Percentiles rank a stretch among this genome's conserved stretches.
Conservation (phyloP, 495 filamentous ascomycete species). For the Penicillium riverlandense region DNA sequence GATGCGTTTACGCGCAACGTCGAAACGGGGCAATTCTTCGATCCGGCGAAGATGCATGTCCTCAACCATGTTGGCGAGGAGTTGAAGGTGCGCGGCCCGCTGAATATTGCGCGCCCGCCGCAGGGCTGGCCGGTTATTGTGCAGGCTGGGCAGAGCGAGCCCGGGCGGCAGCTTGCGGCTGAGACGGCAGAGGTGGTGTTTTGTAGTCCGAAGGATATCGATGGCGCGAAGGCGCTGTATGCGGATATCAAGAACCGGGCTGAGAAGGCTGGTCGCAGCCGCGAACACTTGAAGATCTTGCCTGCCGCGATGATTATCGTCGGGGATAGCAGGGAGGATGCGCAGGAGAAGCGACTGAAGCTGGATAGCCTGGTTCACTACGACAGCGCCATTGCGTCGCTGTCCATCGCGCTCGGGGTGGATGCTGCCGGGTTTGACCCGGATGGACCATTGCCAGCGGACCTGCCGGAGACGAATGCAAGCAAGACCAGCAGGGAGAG, state of each 20-base stretch:
- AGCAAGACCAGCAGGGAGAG: slow-evolving; percentile 42
- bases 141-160: slow-evolving; percentile 48
- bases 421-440: slow-evolving; percentile 43
- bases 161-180: slow-evolving; percentile 44
- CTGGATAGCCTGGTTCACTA: slow-evolving; percentile 49
- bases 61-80: slow-evolving; percentile 44
- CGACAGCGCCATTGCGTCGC: slow-evolving; percentile 47
- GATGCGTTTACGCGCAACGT: slow-evolving; percentile 44
- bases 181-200: slow-evolving; percentile 52
- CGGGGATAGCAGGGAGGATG: slow-evolving; percentile 36
- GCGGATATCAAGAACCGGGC: slow-evolving; percentile 43
- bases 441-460: slow-evolving; percentile 38
- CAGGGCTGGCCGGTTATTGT: slow-evolving; percentile 53
- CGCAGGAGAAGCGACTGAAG: slow-evolving; percentile 38
- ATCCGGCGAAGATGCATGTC: slow-evolving; percentile 42
- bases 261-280: slow-evolving; percentile 32
- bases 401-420: slow-evolving; percentile 40
- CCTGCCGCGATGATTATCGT: slow-evolving; percentile 45
- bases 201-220: slow-evolving; percentile 32
- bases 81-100: slow-evolving; percentile 37
- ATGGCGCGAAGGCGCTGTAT: slow-evolving; percentile 43
- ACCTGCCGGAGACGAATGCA: slow-evolving; percentile 45
- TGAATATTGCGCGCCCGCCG: slow-evolving; percentile 46
- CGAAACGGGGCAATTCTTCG: slow-evolving; percentile 39
- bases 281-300: slow-evolving; percentile 43